Evolutionary conservation across 768 basidiomycete genomes (phyloP), one percentile per base, ranked within the genome.

Genomic region (Mycena polygramma): DNA sequence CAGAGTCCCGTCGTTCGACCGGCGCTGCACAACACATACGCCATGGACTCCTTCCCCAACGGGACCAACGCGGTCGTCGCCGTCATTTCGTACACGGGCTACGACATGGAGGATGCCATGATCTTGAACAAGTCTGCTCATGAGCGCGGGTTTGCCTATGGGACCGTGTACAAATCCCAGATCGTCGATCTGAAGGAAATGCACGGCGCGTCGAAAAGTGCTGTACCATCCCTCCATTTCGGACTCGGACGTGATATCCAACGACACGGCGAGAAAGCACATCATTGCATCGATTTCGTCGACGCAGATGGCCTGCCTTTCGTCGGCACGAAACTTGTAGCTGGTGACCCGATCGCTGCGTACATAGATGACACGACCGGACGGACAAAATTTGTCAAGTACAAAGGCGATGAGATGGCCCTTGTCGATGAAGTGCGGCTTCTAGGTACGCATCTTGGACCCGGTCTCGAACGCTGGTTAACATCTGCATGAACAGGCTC

Each of bases 81-180:
- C n/a, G 98, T 99, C 77, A 99, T 99, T 75, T 99, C 98, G 0
- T 99, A 99, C 79, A 99, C 98, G 5, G 98, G 98, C 5, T 99
- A 99, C 81, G 98, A 99, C 80, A 99, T 99, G 98, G 98, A 99
- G 83, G 98, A 99, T 76, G 98, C 98, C 74, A 99, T 99, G 98
- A 99, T 99, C 74, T 84, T 99, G 60, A 99, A 99, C 81, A 99
- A 99, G 82, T 99, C 97, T 1, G 93, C 96, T 4, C 96, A 99
- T 78, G 98, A 99, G 82, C 92, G 98, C 39, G 98, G 98, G 0
- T 99, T 99, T 78, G 96, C 88, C 1, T 97, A 99, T 78, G 98
- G 98, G 35, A 95, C 96, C 1, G 90, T 99, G 39, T 99, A 98
- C 86, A 99, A 99, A 80, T 92, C 95, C 6, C 91, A 96, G 77